Evolutionary conservation across 495 filamentous ascomycete genomes (phyloP).

Genomic region (Talaromyces nanjingensis): DNA sequence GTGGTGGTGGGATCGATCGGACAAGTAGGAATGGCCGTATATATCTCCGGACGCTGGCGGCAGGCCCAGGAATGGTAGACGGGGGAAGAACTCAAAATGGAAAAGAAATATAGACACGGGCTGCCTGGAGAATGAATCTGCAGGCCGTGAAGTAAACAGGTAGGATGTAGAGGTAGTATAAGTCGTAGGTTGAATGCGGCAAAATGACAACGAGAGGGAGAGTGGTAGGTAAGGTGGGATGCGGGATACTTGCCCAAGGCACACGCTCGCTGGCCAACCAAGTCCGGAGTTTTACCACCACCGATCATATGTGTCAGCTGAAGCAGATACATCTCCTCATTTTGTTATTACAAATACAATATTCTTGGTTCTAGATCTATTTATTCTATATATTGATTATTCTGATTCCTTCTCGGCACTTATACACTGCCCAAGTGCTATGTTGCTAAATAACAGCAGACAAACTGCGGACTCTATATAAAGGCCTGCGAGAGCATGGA

Average conservation of each 20-base stretch:
- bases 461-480: background rate
- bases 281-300: background rate
- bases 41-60: background rate
- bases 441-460: background rate
- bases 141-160: background rate
- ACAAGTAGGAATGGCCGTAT: background rate
- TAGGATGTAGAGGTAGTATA: background rate
- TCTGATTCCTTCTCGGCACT: background rate
- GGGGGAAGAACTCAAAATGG: background rate
- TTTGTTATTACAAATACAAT: background rate
- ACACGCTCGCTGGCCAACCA: conserved; percentile 3
- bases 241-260: conserved; percentile 6
- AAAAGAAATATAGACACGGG: background rate
- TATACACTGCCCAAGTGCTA: background rate
- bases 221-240: background rate
- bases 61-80: background rate
- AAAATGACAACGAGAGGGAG: background rate
- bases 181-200: background rate
- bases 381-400: background rate
- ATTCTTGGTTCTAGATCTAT: background rate
- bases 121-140: background rate
- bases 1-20: background rate
- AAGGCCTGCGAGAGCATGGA: background rate
- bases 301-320: background rate
- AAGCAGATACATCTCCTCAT: background rate